A percentile compares a stretch with the other conserved stretches of the same genome.
phyloP scores from a whole-genome alignment of 192 early-diverging fungal genomes.

The Coemansia erecta region DNA sequence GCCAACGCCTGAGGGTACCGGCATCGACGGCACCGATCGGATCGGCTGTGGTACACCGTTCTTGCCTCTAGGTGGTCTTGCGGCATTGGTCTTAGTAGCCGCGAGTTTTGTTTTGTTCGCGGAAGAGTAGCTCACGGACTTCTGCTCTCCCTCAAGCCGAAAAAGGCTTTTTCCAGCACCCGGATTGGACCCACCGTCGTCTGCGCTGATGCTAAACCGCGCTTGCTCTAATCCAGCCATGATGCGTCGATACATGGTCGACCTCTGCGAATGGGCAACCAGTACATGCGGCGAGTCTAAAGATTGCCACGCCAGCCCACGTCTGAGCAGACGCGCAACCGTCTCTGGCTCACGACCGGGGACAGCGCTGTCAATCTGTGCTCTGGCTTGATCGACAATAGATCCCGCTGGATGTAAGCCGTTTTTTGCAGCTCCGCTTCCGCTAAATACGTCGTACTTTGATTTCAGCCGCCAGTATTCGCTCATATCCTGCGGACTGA shows the following conservation, averaged over 20 bases:
- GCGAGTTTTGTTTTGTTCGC: too few species aligned
- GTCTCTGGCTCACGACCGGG: neutral
- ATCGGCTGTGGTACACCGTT: too few species aligned
- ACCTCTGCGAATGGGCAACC: constrained; percentile 25
- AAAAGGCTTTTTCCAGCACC: constrained; percentile 17
- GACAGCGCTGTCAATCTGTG: neutral
- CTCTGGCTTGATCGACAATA: neutral
- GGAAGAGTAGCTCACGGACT: too few species aligned
- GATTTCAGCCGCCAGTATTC: constrained; percentile 22
- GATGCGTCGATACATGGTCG: constrained; percentile 23
- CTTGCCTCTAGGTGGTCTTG: too few species aligned
- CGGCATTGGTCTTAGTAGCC: neutral
- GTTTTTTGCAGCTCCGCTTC: neutral
- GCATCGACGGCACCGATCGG: too few species aligned
- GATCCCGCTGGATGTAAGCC: neutral
- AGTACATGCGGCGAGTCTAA: constrained; percentile 19
- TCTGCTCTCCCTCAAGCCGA: constrained; percentile 11
- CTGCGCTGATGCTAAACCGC: constrained; percentile 21
- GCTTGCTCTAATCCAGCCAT: constrained; percentile 42
- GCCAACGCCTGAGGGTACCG: too few species aligned
- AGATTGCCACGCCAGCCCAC: constrained; percentile 42
- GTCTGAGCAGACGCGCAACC: constrained; percentile 25
- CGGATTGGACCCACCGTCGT: too few species aligned
- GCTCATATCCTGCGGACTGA: constrained; percentile 18
- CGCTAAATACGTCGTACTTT: constrained; percentile 23